Base-by-base conservation (phyloP, 2,329 filamentous ascomycete species). In the Nemania abortiva region DNA sequence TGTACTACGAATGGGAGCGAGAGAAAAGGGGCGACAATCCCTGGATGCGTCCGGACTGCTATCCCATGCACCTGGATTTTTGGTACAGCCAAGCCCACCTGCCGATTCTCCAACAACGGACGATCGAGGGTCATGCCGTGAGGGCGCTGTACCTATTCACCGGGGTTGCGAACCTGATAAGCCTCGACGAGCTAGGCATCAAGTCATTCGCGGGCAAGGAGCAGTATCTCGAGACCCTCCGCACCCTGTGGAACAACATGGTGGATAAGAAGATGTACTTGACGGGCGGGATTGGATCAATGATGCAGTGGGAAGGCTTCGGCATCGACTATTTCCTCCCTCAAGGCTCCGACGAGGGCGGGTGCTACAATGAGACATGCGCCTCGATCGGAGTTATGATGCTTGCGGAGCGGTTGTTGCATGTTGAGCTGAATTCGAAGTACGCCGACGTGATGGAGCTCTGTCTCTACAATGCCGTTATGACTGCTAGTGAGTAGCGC, bases 311-410 rank as follows among this genome's bases (percentile, higher is more conserved):
- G 85, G 85, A 90, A 76, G 87, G 88, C 3, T 90, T 90, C 73
- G 87, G 87, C 0, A 81, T 84, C 49, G 84, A 88, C 69, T 88
- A 89, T 73, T 88, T 88, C 75, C 79, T 90, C 5, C 87, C 87
- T 0, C 86, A 89, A 50, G 81, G 84, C 1, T 86, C 85, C 0
- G 88, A 89, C 67, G 88, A 89, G 68, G 88, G 88, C 3, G 88
- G 88, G 1, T 90, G 88, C 73, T 90, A 90, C 75, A 83, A 86
- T 1, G 88, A 90, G 76, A 90, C 88, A 0, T 90, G 86, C 74
- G 88, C 88, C 1, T 83, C 84, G 0, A 89, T 90, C 69, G 88
- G 85, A 6, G 83, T 88, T 2, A 87, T 89, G 80, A 88, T 90
- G 86, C 79, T 89, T 1, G 87, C 86, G 0, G 85, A 90, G 69